Evolutionary conservation across 352 stramenopile species (phyloP), one percentile per base, ranked within the genome.

Genomic region (Globisporangium barbulae): DNA sequence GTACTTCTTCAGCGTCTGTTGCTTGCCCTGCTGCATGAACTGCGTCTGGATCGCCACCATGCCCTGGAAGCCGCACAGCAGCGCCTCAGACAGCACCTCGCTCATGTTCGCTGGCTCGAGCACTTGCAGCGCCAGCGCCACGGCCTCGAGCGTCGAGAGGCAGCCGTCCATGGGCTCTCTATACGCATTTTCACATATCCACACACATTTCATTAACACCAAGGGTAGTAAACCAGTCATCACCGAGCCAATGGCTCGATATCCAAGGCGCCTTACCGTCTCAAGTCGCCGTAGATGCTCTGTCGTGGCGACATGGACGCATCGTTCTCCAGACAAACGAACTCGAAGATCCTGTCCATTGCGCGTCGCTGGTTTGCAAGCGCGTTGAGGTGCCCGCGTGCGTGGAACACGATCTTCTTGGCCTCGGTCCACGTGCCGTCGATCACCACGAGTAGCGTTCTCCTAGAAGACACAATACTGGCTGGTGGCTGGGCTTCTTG

Each of bases 361-460:
- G 44, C 31, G 5, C 65, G 67, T 58, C 69, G 77, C 17, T 66
- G 45, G 15, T 31, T 33, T 6, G 75, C 73, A 30, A 84, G 61
- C 13, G 59, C 44, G n/a, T 73, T 61, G 67, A 81, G 85, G 39
- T 78, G 73, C n/a, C 8, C 19, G 12, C 68, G 63, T 57, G 79
- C 87, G 49, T 76, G 66, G 63, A 79, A 73, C 37, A 85, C 73
- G 35, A 93, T 85, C 64, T 89, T 87, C 75, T 92, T 94, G 61
- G 85, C 85, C 55, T 94, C 79, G 15, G 77, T 87, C 85, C 85
- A 94, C 53, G 85, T 94, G 52, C 85, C 85, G 44, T 94, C 85
- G 25, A 94, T 70, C 56, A 81, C 85, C 0, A 94, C 65, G 1
- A 94, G 72, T 64, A 90, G 69, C 50, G 39, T 64, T 5, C 12